A percentile compares a stretch with the other conserved stretches of the same genome.
phyloP scores from a whole-genome alignment of 2,329 filamentous ascomycete species.

The Calonectria pseudoturangicola region DNA sequence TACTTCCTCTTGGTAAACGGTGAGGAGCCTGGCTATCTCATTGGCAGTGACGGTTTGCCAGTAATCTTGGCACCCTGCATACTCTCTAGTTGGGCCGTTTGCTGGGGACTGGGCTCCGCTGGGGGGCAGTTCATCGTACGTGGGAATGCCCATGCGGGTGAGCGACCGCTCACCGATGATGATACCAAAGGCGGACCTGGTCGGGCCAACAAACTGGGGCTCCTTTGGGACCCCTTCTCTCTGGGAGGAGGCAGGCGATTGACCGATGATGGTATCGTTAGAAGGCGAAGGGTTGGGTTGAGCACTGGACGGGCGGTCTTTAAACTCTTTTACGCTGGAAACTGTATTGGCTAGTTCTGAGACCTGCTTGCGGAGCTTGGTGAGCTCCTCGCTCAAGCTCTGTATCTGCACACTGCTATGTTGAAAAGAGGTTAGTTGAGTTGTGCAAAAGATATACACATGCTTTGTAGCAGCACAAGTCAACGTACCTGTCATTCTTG shows the following conservation, averaged over 20 bases:
- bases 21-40: constrained; percentile 59
- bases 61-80: constrained; percentile 44
- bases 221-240: constrained; percentile 54
- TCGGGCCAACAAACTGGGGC: constrained; percentile 62
- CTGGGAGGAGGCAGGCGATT: constrained; percentile 46
- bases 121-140: constrained; percentile 50
- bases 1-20: constrained; percentile 63
- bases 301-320: constrained; percentile 44
- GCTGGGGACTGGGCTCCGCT: constrained; percentile 51
- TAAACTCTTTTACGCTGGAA: constrained; percentile 50
- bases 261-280: constrained; percentile 35
- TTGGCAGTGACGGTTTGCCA: constrained; percentile 50
- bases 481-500: constrained; percentile 49
- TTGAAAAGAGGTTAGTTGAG: constrained; percentile 24
- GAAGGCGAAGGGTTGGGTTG: constrained; percentile 40
- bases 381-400: constrained; percentile 54
- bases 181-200: constrained; percentile 59
- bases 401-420: constrained; percentile 40
- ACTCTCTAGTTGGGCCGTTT: constrained; percentile 33
- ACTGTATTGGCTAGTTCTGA: constrained; percentile 54
- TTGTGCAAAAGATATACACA: not conserved
- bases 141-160: constrained; percentile 60
- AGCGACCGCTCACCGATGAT: constrained; percentile 60
- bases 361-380: constrained; percentile 57
- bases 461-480: too few species aligned